phyloP scores from a whole-genome alignment of 2,329 filamentous ascomycete genomes.

The Aspergillus sp. region DNA sequence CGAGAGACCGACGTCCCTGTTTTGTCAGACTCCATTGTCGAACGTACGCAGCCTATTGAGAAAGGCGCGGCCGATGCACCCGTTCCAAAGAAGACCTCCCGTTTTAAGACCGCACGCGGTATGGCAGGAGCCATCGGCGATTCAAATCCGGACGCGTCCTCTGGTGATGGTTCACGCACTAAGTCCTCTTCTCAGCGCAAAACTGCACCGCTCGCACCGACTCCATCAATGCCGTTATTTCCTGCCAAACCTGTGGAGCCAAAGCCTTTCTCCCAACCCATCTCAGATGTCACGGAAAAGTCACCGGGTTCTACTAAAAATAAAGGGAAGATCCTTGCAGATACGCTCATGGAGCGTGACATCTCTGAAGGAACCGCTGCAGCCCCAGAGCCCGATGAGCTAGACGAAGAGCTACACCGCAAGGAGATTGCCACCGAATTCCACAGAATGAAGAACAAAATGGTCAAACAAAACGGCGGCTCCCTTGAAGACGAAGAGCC shows the following conservation, averaged over 20 bases:
- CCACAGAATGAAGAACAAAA: slow-evolving; percentile 75
- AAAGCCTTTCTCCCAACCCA: slow-evolving; percentile 42
- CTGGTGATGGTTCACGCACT: slow-evolving; percentile 18
- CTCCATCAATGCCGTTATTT: slow-evolving; percentile 33
- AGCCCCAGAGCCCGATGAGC: slow-evolving; percentile 59
- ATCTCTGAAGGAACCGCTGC: slow-evolving; percentile 29
- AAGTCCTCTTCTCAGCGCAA: slow-evolving; percentile 23
- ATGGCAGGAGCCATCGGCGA: slow-evolving; percentile 10
- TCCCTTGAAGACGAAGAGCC: slow-evolving; percentile 74
- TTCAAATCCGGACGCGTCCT: slow-evolving; percentile 10
- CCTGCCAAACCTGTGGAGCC: slow-evolving; percentile 37
- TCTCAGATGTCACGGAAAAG: slow-evolving; percentile 23
- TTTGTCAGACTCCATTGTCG: slow-evolving; percentile 46
- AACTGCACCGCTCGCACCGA: slow-evolving; percentile 19
- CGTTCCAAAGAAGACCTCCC: slow-evolving; percentile 41
- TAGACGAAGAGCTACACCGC: slow-evolving; percentile 71
- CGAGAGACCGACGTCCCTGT: slow-evolving; percentile 29
- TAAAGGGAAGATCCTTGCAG: slow-evolving; percentile 56
- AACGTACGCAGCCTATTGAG: slow-evolving; percentile 33
- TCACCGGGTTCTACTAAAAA: slow-evolving; percentile 40
- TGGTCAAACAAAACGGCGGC: slow-evolving; percentile 80
- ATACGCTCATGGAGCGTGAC: slow-evolving; percentile 56
- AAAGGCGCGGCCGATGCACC: slow-evolving; percentile 20
- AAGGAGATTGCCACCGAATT: slow-evolving; percentile 81
- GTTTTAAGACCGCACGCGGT: slow-evolving; percentile 43